These are phyloP conservation scores for Populus simonii DNA, from an alignment of 345 rosid species.

Conservation along the genomic window DNA sequence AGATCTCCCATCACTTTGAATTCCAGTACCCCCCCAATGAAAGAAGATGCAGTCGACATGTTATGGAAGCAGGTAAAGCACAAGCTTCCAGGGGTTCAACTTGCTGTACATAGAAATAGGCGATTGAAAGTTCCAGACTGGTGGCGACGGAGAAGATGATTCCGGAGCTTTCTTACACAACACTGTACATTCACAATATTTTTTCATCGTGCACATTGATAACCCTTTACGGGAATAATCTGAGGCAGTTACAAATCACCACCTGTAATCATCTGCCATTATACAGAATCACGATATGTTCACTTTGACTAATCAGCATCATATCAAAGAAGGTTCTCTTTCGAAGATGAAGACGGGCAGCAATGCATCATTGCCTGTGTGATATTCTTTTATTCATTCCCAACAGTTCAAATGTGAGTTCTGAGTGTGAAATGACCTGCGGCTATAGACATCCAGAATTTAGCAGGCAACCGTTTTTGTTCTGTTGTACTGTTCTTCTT, in stretches of 20 bases:
- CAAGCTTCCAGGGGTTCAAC: constrained; percentile 61
- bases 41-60: constrained; percentile 75
- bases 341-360: constrained; percentile 1
- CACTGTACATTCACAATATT: constrained; percentile 44
- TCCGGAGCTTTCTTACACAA: constrained; percentile 3
- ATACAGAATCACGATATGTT: background rate
- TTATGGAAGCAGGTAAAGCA: constrained; percentile 85
- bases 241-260: constrained; percentile 5
- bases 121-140: constrained; percentile 84
- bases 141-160: constrained; percentile 57
- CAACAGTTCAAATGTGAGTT: background rate
- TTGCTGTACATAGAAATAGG: constrained; percentile 65
- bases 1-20: constrained; percentile 70
- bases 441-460: constrained; percentile 5
- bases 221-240: constrained; percentile 9
- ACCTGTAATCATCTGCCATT: constrained; percentile 5
- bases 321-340: background rate
- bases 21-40: constrained; percentile 79
- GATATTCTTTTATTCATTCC: background rate
- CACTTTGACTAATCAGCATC: constrained; percentile 1
- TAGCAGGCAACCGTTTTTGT: background rate
- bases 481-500: background rate
- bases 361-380: background rate
- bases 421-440: constrained; percentile 9
- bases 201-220: constrained; percentile 5